Base-by-base conservation (phyloP, 768 basidiomycete genomes). In the Tylopilus balloui region DNA sequence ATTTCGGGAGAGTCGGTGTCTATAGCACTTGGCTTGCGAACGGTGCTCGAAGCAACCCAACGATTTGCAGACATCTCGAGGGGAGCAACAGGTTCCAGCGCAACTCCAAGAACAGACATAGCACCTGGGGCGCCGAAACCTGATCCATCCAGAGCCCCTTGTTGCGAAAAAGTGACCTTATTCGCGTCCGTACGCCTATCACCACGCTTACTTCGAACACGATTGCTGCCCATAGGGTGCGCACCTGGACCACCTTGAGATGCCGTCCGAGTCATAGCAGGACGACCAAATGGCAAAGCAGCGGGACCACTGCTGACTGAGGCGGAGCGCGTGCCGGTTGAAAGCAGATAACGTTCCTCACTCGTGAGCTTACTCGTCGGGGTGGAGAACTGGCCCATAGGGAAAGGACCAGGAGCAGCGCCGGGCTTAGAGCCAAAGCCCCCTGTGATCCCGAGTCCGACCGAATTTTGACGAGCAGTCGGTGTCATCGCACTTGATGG, bases 131-230 rank as follows among this genome's bases (percentile, higher is more conserved):
- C 48, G 45, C 65, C 68, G 45, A 57, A 72, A 12, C 60, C 63
- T 17, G 65, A 57, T 39, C 72, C 71, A 45, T 78, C 68, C 11
- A 27, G 32, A 41, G 31, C 44, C 28, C 64, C 66, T 48, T 73
- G 74, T 42, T 70, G 54, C 27, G 64, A 60, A 37, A 63, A 63
- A 19, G 66, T 44, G 31, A 71, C 62, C 60, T 74, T 80, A 61
- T 77, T 76, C 47, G 68, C 69, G 34, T 83, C 82, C 36, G 72
- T 73, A n/a, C 91, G 79, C 62, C 84, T 81, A 59, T 80, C 81
- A n/a, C 92, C 93, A 36, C 92, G 88, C 65, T 86, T 85, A 68
- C 86, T 90, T 50, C 92, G 76, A 23, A 78, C 83, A 43, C 88
- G 83, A 45, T 83, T 73, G 47, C 73, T 75, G 43, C 69, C 72